Base-by-base conservation (phyloP, 257 asterid species). In the Ocimum tenuiflorum region DNA sequence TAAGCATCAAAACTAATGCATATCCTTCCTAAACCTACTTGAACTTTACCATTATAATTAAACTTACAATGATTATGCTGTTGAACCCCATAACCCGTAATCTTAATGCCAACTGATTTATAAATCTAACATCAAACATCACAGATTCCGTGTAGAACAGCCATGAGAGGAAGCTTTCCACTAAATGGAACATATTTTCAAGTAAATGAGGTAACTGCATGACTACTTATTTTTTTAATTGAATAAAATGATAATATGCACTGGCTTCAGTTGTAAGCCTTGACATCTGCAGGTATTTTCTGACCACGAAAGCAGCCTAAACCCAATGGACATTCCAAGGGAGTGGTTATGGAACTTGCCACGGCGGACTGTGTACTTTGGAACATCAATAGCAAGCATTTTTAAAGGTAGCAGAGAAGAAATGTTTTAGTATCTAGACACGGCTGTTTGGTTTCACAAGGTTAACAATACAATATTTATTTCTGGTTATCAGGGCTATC, bases 151-250 rank as follows among this genome's bases (percentile, higher is more conserved):
- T 90, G 99, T 76, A 88, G 99, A 83, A 92, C 97, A 68, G 99
- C 97, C 65, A 92, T 86, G 97, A 83, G 92, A 77, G 99, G 99
- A 74, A 92, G 99, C 82, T 92, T 92, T 81, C 99, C 99, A 6
- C 85, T 92, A 45, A 92, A 92, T 75, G 99, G 99, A 58, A 92
- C 99, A 24, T 92, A 92, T 72, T 92, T 92, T 63, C 99, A 92
- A 86, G 99, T 92, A 38, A 92, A 92, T 49, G 99, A 92, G 99
- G 99, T 92, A 74, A 58, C 12, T 59, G 45, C 45, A 70, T 46
- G 35, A 51, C 62, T 73, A 15, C 23, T 46, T 67, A 39, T 68
- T 59, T 51, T 57, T 47, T 59, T 62, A 69, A 73, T 62, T 10
- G 47, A 8, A 65, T 61, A 42, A 46, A 42, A 61, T 43, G 23